phyloP scores from a whole-genome alignment of 257 asterid species.

The Scutellaria baicalensis region DNA sequence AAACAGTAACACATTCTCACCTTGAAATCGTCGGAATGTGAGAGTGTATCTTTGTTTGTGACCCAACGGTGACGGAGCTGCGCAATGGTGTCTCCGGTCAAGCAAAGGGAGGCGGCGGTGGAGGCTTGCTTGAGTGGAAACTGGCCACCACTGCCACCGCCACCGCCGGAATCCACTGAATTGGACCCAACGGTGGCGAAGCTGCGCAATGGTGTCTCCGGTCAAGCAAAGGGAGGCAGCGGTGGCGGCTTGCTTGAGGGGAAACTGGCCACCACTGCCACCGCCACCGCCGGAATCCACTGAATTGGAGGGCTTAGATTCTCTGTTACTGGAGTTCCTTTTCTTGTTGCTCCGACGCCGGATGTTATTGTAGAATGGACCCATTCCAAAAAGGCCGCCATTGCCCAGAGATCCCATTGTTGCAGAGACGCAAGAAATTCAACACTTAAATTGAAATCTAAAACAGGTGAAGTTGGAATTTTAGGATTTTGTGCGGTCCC shows the following conservation, averaged over 20 bases:
- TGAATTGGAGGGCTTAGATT: conserved; percentile 25
- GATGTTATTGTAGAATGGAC: conserved; percentile 17
- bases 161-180: too few species aligned
- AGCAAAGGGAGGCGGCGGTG: too few species aligned
- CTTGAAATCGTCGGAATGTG: conserved; percentile 27
- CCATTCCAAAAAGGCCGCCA: conserved; percentile 39
- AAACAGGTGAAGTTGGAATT: too few species aligned
- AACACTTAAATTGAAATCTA: neutral
- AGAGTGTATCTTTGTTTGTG: conserved; percentile 20
- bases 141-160: too few species aligned
- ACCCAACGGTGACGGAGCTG: too few species aligned
- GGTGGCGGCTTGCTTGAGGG: conserved; percentile 61
- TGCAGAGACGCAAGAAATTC: neutral
- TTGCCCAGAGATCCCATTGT: conserved; percentile 31
- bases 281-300: conserved; percentile 8
- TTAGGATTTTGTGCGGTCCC: too few species aligned
- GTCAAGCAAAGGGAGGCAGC: conserved; percentile 56
- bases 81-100: too few species aligned
- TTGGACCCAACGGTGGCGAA: conserved; percentile 54
- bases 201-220: conserved; percentile 85
- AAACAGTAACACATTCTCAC: conserved; percentile 1
- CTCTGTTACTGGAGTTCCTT: conserved; percentile 1
- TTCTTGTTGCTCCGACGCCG: conserved; percentile 14
- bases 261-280: conserved; percentile 27
- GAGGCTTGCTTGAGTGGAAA: too few species aligned